Conservation (phyloP, 768 basidiomycete genomes). For the Flagelloscypha sp. region DNA sequence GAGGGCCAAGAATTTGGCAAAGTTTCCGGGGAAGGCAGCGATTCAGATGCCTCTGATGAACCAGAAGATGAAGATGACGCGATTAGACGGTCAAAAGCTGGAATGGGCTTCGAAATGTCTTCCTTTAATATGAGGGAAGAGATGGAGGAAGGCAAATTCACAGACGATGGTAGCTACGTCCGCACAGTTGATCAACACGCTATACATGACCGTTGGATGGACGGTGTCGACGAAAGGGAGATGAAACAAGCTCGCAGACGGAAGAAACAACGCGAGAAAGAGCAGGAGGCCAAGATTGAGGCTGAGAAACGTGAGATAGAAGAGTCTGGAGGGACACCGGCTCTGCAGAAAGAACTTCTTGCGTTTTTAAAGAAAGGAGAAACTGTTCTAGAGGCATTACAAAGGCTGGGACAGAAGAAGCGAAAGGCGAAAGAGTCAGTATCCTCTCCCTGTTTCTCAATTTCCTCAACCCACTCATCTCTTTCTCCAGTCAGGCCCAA, state of each 20-base stretch:
- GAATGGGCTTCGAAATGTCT: conserved; percentile 91
- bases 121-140: conserved; percentile 99
- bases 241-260: conserved; percentile 75
- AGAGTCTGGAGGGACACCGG: conserved; percentile 56
- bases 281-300: conserved; percentile 57
- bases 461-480: not conserved
- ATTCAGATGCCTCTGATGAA: conserved; percentile 10
- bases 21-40: conserved; percentile 33
- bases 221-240: conserved; percentile 74
- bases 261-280: conserved; percentile 68
- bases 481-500: conserved; percentile 15
- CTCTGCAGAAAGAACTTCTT: conserved; percentile 61
- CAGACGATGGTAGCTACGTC: conserved; percentile 84
- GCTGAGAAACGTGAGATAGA: conserved; percentile 70
- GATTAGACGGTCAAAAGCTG: conserved; percentile 62
- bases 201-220: conserved; percentile 94
- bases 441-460: conserved; percentile 15
- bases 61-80: conserved; percentile 5
- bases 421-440: conserved; percentile 37
- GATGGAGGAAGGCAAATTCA: conserved; percentile 97
- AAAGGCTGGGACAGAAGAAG: conserved; percentile 67
- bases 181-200: conserved; percentile 84
- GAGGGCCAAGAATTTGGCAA: conserved; percentile 90
- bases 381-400: conserved; percentile 81
- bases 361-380: conserved; percentile 81